Percentiles rank a stretch among this genome's conserved stretches.
Conservation (phyloP, 345 rosid genomes). For the Combretum micranthum region DNA sequence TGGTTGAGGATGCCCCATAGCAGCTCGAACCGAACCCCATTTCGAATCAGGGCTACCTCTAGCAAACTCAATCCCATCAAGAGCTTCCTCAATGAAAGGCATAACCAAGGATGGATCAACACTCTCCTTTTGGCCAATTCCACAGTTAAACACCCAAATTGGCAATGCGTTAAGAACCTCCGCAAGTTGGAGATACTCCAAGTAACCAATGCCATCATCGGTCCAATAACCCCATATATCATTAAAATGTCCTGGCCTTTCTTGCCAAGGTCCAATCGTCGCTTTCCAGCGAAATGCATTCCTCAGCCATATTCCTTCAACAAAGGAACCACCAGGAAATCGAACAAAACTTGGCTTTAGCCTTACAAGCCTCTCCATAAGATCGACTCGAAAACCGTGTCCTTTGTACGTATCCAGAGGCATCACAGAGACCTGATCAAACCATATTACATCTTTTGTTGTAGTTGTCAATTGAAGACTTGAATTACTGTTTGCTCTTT, state of each 20-base stretch:
- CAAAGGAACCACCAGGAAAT: constrained; percentile 96
- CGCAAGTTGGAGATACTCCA: constrained; percentile 83
- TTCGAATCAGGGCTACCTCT: constrained; percentile 62
- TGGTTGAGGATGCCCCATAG: constrained; percentile 89
- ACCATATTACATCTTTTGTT: constrained; percentile 70
- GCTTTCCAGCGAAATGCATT: constrained; percentile 98
- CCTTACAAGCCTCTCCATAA: constrained; percentile 56
- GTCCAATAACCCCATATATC: constrained; percentile 99
- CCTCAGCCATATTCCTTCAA: constrained; percentile 91
- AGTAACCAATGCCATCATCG: constrained; percentile 85
- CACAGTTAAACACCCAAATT: constrained; percentile 93
- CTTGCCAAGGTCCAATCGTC: constrained; percentile 92
- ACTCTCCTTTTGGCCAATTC: constrained; percentile 80
- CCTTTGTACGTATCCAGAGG: constrained; percentile 88
- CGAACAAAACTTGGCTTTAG: constrained; percentile 81
- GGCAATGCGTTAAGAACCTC: constrained; percentile 90
- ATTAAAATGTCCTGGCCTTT: constrained; percentile 94
- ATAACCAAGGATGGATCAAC: constrained; percentile 52
- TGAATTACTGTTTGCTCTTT: constrained; percentile 54
- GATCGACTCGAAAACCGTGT: constrained; percentile 88
- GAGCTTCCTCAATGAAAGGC: constrained; percentile 95
- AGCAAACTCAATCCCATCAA: constrained; percentile 88
- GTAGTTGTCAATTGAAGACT: constrained; percentile 76
- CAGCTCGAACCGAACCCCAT: constrained; percentile 90
- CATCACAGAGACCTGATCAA: constrained; percentile 94